Base-by-base conservation (phyloP, 2,329 filamentous ascomycete genomes). In the Exophiala viscosa region DNA sequence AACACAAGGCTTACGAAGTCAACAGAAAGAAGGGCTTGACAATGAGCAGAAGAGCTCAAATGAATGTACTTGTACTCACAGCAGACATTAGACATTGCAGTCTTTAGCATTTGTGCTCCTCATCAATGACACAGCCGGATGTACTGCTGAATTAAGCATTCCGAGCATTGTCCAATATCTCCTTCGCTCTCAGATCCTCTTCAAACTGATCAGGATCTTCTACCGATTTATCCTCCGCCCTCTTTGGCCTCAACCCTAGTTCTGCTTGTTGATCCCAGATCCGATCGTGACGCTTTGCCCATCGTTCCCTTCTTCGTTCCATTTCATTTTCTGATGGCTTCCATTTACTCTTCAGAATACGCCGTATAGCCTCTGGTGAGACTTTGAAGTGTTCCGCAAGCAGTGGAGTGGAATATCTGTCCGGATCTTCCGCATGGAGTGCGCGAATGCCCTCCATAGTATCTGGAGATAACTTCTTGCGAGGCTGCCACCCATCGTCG, bases 401-500 rank as follows among this genome's bases (percentile, higher is more conserved):
- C 32, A 83, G 78, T 13, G 78, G 70, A 0, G 87, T 95, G 3
- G 86, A 87, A 73, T 90, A 96, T 52, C 80, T 77, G 2, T 86
- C 79, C 0, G 92, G 90, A 58, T 90, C 86, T 62, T 90, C 84
- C 20, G 79, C 74, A 68, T 96, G 83, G 32, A 99, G 76, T 15
- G 88, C 85, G 38, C 90, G 84, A 62, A 99, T 95, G 38, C 90
- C 91, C n/a, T 88, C 85, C 31, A 96, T 76, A 1, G 91, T 90
- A 69, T 97, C 92, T 0, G 93, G 93, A 0, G 93, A 97, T 8
- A 99, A 79, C 53, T 85, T 85, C 70, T 95, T 96, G 44, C 81
- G 80, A 28, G 93, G 92, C 23, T 79, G 78, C 91, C 92, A 99
- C 8, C 85, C 73, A 35, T 72, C 83, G 6, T 85, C 81, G 1